These are phyloP conservation scores for Salix brachista DNA, from an alignment of 345 rosid genomes.

Conservation along the genomic window DNA sequence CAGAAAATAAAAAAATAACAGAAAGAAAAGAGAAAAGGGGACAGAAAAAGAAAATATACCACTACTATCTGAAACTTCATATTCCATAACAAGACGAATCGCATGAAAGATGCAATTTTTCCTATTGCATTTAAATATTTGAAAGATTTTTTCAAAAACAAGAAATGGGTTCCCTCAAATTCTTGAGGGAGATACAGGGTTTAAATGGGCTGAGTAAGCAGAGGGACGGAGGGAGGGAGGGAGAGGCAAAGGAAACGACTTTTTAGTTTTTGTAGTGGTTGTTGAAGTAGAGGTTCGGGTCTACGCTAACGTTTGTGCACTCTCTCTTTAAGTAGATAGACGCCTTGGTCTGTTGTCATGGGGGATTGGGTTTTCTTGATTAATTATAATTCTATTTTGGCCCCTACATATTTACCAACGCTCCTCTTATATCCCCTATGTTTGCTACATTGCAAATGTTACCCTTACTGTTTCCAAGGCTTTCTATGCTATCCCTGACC, in stretches of 20 bases:
- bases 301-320: not conserved
- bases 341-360: not conserved
- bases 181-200: not conserved
- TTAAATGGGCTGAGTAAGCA: not conserved
- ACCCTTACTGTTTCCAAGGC: not conserved
- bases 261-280: not conserved
- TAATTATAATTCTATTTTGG: not conserved
- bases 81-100: conserved; percentile 40
- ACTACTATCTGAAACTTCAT: conserved; percentile 42
- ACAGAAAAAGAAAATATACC: conserved; percentile 30
- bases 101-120: not conserved
- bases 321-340: not conserved
- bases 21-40: not conserved
- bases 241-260: not conserved
- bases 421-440: not conserved
- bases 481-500: not conserved
- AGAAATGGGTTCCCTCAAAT: not conserved
- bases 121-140: conserved; percentile 11
- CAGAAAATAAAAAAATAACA: not conserved
- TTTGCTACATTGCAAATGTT: not conserved
- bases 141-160: not conserved
- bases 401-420: not conserved
- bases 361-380: not conserved
- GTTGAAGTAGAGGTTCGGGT: not conserved
- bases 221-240: not conserved